Base-by-base conservation (phyloP, 2,329 filamentous ascomycete species). In the Diaporthe eres region DNA sequence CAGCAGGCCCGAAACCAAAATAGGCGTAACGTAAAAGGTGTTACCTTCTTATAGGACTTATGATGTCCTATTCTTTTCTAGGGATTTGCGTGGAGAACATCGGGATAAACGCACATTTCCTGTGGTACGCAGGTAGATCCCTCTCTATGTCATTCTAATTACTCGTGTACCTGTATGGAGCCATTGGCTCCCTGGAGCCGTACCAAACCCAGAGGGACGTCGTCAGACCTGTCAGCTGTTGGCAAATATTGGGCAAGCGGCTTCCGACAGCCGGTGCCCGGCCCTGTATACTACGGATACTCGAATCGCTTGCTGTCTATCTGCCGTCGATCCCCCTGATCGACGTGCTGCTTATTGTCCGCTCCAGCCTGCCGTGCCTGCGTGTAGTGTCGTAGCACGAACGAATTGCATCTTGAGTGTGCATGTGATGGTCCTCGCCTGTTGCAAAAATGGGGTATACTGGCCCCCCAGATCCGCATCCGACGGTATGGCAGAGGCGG, bases 321-420 rank as follows among this genome's bases (percentile, higher is more conserved):
- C 65, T 55, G 63, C 60, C 44, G 72, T 34, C 72, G 72, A 74
- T 74, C 72, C 61, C 63, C 63, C 63, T 71, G 72, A 74, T 74
- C 72, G 72, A 74, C 72, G 63, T 55, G 65, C 58, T 57, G 37
- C 58, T 73, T 70, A 55, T 55, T 55, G 65, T 55, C 65, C 65
- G 65, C 65, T 8, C 49, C 47, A 70, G 49, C 25, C 47, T 70
- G 65, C 51, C 65, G 65, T 70, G 51, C 65, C 65, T 55, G 65
- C 49, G n/a, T 70, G 53, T 55, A 31, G 53, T 55, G 53, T 44
- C 4, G 61, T 42, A 53, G 65, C 65, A 68, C 44, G 47, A 31
- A 34, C 34, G 34, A 70, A 55, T 70, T 70, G 34, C 49, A 68
- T 31, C 31, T 53, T 31, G 47, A 39, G 47, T 15, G 28, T 39